phyloP scores from a whole-genome alignment of 148 eudicot species.

The Suaeda aralocaspica region DNA sequence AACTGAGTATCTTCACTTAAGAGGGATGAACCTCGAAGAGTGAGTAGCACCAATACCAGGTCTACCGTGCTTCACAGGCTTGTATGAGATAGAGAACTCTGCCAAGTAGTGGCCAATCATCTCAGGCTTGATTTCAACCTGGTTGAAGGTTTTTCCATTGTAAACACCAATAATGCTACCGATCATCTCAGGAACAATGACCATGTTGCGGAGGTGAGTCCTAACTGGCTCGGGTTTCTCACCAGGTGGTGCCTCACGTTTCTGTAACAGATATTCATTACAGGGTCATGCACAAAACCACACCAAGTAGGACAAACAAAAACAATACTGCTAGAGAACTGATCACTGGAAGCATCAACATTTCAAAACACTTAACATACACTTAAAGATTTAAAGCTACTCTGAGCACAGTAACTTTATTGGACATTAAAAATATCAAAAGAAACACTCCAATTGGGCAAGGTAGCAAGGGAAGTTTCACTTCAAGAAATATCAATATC shows the following conservation, averaged over 20 bases:
- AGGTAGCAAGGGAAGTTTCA: no score
- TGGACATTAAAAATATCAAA: no score
- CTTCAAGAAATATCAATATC: no score
- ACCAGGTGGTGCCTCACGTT: conserved; percentile 67
- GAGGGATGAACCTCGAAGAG: conserved; percentile 83
- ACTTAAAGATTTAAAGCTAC: no score
- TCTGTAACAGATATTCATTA: conserved; percentile 32
- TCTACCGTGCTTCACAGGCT: conserved; percentile 82
- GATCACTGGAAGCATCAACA: no score
- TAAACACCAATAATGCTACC: conserved; percentile 67
- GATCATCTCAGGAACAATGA: conserved; percentile 73
- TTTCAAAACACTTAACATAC: no score
- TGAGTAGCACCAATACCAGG: conserved; percentile 92
- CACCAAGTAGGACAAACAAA: no score
- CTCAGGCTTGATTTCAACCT: conserved; percentile 70
- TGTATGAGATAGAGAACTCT: conserved; percentile 75
- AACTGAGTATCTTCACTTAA: conserved; percentile 36
- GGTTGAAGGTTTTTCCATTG: conserved; percentile 76
- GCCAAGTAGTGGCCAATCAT: conserved; percentile 78
- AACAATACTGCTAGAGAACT: no score
- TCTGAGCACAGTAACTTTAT: no score
- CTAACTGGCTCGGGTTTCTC: conserved; percentile 62
- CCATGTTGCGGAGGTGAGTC: conserved; percentile 70
- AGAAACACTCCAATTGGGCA: no score
- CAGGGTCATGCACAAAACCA: no score